Conservation (phyloP, 352 stramenopile species). For the Pythium guiyangense region DNA sequence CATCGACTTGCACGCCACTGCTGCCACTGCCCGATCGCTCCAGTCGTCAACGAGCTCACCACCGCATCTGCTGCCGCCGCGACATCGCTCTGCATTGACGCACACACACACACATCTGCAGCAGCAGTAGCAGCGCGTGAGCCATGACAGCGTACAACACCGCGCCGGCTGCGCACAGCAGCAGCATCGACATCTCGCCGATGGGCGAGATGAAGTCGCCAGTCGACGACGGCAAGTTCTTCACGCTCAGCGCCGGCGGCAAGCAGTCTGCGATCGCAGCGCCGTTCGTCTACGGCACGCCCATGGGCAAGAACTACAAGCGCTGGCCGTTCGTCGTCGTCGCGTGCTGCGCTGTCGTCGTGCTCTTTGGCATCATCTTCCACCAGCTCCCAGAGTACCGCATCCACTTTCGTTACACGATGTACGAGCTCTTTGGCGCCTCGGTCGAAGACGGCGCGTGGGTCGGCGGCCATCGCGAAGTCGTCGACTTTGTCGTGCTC, state of each 20-base stretch:
- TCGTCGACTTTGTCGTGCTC: constrained; percentile 70
- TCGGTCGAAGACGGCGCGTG: constrained; percentile 41
- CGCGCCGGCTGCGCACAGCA: background rate
- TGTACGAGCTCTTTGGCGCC: constrained; percentile 63
- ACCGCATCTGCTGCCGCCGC: background rate
- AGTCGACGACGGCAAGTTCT: constrained; percentile 60
- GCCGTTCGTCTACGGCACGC: constrained; percentile 73
- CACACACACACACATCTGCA: background rate
- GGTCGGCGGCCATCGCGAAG: constrained; percentile 69
- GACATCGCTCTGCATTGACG: background rate
- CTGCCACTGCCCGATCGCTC: background rate
- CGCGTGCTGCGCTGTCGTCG: constrained; percentile 33
- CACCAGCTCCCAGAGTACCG: constrained; percentile 72
- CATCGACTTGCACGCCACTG: background rate
- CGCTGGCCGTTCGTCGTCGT: constrained; percentile 71
- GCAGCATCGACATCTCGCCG: constrained; percentile 15
- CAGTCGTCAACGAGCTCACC: background rate
- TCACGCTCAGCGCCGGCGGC: constrained; percentile 51
- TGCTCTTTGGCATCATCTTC: constrained; percentile 66
- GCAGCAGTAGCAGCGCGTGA: background rate
- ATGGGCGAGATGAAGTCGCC: constrained; percentile 29
- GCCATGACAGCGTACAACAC: constrained; percentile 14
- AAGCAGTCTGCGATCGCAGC: constrained; percentile 51
- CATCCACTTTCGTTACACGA: constrained; percentile 47
- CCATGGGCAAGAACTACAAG: constrained; percentile 80